phyloP scores from a whole-genome alignment of 139 green algal genomes.

The Micractinium conductrix region DNA sequence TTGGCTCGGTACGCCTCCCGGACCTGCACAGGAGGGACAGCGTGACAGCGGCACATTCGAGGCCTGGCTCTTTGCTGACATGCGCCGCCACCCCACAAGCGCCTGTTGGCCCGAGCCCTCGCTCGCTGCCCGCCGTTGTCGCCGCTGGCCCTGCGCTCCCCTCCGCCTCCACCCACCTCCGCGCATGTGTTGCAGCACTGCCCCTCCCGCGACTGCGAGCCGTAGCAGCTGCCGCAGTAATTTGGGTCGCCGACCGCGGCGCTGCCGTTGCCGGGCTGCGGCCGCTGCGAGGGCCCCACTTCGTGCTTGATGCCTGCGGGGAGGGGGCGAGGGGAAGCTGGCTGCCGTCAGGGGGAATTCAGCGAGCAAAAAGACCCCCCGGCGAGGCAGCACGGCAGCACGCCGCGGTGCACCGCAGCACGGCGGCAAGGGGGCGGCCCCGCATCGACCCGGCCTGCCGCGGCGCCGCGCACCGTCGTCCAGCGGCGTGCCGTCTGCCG shows the following conservation, averaged over 20 bases:
- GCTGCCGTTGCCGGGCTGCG: neutral
- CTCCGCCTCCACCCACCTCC: slow-evolving; percentile 65
- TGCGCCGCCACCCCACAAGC: too few relatives aligned
- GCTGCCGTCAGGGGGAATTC: too few relatives aligned
- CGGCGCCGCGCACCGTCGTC: slow-evolving; percentile 66
- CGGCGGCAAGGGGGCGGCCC: neutral
- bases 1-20: slow-evolving; percentile 76
- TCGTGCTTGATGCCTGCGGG: slow-evolving; percentile 32
- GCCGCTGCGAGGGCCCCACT: slow-evolving; percentile 12
- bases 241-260: slow-evolving; percentile 14
- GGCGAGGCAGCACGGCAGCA: neutral
- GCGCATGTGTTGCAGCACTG: slow-evolving; percentile 97
- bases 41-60: too few relatives aligned
- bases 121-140: too few relatives aligned
- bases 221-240: slow-evolving; percentile 94
- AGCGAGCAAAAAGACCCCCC: neutral
- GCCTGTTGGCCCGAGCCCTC: too few relatives aligned
- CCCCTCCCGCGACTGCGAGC: slow-evolving; percentile 73
- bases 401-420: neutral
- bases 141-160: too few relatives aligned
- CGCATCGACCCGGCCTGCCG: too few relatives aligned
- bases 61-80: too few relatives aligned
- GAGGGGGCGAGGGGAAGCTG: too few relatives aligned
- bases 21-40: slow-evolving; percentile 59
- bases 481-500: slow-evolving; percentile 59